A percentile compares a stretch with the other conserved stretches of the same genome.
These are phyloP conservation scores for Alternaria sp. DNA, from an alignment of 2,329 filamentous ascomycete species.

Conservation along the genomic window DNA sequence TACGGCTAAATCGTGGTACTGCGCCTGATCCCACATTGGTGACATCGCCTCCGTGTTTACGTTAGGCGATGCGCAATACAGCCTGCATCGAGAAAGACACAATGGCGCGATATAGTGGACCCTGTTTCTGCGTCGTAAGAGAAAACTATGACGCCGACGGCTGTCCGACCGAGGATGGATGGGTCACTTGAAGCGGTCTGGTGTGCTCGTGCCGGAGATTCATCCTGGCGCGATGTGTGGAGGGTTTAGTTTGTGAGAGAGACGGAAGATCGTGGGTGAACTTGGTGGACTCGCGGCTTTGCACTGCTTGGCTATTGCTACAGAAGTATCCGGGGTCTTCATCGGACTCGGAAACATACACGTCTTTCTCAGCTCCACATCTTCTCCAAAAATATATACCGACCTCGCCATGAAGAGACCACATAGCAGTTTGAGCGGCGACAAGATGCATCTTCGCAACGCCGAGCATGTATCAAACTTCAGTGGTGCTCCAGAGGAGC, in stretches of 20 bases:
- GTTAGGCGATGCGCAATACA: conserved; percentile 20
- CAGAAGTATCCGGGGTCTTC: conserved; percentile 23
- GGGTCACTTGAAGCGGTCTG: conserved; percentile 12
- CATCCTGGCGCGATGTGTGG: conserved; percentile 21
- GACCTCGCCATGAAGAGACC: conserved; percentile 2
- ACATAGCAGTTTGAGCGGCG: neutral
- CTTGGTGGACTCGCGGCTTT: conserved; percentile 12
- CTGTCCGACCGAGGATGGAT: conserved; percentile 12
- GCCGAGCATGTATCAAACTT: conserved; percentile 24
- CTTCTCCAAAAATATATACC: conserved; percentile 2
- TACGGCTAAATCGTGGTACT: conserved; percentile 32
- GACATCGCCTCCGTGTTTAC: conserved; percentile 16
- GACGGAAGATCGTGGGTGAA: conserved; percentile 18
- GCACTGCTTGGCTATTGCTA: conserved; percentile 32
- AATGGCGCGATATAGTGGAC: neutral
- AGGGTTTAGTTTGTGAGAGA: conserved; percentile 15
- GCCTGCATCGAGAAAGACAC: neutral
- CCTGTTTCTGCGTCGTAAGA: conserved; percentile 13
- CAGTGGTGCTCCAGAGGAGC: conserved; percentile 18
- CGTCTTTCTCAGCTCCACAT: conserved; percentile 7
- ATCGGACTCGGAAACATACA: conserved; percentile 9
- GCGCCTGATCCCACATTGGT: neutral
- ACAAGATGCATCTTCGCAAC: conserved; percentile 30
- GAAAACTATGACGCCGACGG: conserved; percentile 27
- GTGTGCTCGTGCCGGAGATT: conserved; percentile 11